Evolutionary conservation across 345 rosid genomes (phyloP), one percentile per base, ranked within the genome.

Genomic region (Hibiscus tridactylites): DNA sequence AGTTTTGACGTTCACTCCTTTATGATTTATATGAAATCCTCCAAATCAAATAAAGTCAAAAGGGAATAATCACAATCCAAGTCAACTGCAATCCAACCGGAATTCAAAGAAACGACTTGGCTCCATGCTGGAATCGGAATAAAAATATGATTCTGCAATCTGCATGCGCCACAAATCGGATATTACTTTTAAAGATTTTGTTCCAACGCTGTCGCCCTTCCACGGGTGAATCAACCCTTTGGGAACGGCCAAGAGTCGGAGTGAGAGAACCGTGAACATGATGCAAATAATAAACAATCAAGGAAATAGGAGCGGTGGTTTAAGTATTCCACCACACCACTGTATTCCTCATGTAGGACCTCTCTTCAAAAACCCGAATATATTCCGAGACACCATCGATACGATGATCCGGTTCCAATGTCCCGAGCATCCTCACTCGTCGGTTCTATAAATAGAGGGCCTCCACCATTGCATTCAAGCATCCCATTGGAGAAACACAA

Each of bases 381-480:
- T 74, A 71, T 80, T 71, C 77, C n/a, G 1, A 2, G 66, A 63
- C 65, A 53, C 39, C 6, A 31, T 62, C n/a, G 31, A 61, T n/a
- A 26, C 21, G 50, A 13, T 54, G 50, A 50, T 49, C n/a, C 54
- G 42, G 44, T 69, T 71, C 71, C 7, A 35, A 65, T 46, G 62
- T 71, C 13, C 19, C 59, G 10, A 39, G 44, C 44, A 39, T 7
- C 44, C 10, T 42, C 44, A 17, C 31, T n/a, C 31, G 10, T 67
- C 19, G 73, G 71, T 65, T 72, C 11, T 44, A 71, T 79, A 79
- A 69, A 76, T 79, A 64, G 74, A 72, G 66, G 33, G 1, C 19
- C 46, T 13, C 44, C 9, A 71, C 16, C 44, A 9, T n/a, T 9
- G 39, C 58, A 58, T 16, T 33, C 15, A 61, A 24, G 46, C 68